phyloP scores from a whole-genome alignment of 1,139 yeast genomes.

The Suzukiozyma palmioleophila region DNA sequence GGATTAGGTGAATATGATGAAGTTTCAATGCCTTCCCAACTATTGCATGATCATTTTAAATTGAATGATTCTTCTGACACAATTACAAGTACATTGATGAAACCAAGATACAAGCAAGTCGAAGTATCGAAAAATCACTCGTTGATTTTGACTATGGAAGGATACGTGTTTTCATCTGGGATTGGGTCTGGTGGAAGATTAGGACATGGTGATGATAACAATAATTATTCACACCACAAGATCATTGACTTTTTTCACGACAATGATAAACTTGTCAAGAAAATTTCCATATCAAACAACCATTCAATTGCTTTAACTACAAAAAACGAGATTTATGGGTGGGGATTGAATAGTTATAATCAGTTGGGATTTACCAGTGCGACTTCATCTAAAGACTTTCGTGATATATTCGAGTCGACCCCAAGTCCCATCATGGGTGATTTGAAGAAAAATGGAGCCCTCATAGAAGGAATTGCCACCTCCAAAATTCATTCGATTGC shows the following conservation, averaged over 20 bases:
- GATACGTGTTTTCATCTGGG: constrained; percentile 59
- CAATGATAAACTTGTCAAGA: constrained; percentile 24
- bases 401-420: constrained; percentile 34
- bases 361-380: constrained; percentile 61
- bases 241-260: constrained; percentile 23
- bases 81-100: constrained; percentile 16
- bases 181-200: constrained; percentile 68
- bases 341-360: constrained; percentile 71
- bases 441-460: constrained; percentile 24
- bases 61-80: constrained; percentile 5
- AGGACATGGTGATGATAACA: constrained; percentile 45
- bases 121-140: constrained; percentile 66
- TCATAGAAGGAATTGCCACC: constrained; percentile 54
- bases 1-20: constrained; percentile 71
- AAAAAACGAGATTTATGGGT: constrained; percentile 54
- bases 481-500: constrained; percentile 73
- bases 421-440: constrained; percentile 55
- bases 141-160: constrained; percentile 51
- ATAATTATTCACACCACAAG: constrained; percentile 35
- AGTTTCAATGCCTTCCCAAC: constrained; percentile 33
- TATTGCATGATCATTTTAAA: constrained; percentile 21
- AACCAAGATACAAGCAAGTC: constrained; percentile 43
- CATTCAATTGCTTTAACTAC: constrained; percentile 57
- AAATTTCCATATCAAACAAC: constrained; percentile 55
- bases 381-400: constrained; percentile 18